Conservation (phyloP, 257 asterid species). For the Nicotiana tabacum region DNA sequence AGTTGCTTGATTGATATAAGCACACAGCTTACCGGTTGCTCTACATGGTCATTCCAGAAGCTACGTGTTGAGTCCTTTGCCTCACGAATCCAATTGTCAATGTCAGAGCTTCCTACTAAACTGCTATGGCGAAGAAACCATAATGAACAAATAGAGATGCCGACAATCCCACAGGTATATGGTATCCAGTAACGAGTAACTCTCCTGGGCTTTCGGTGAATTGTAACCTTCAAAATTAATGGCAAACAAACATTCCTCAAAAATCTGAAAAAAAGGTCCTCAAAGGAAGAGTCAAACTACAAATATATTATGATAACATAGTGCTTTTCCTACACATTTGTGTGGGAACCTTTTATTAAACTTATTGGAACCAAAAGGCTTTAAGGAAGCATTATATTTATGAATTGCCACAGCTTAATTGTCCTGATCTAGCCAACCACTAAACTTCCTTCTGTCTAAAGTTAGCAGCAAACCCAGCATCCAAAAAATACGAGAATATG, state of each 20-base stretch:
- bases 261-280: background rate
- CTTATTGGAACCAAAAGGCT: too few relatives aligned
- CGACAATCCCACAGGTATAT: conserved; percentile 74
- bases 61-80: conserved; percentile 68
- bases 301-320: background rate
- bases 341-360: background rate
- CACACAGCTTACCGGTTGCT: conserved; percentile 77
- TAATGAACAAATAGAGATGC: conserved; percentile 72
- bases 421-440: too few relatives aligned
- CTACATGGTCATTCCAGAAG: conserved; percentile 98
- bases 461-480: too few relatives aligned
- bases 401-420: too few relatives aligned
- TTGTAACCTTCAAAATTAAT: conserved; percentile 58
- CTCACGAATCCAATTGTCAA: conserved; percentile 89
- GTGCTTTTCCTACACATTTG: background rate
- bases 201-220: conserved; percentile 72
- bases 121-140: conserved; percentile 97
- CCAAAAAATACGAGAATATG: too few relatives aligned
- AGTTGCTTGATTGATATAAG: background rate
- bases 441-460: too few relatives aligned
- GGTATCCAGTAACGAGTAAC: conserved; percentile 79
- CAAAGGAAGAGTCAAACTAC: background rate
- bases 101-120: conserved; percentile 94
- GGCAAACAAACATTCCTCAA: conserved; percentile 10
- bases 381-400: too few relatives aligned